A percentile compares a stretch with the other conserved stretches of the same genome.
Conservation (phyloP, 2,329 filamentous ascomycete species). For the Beauveria scarabaeidicola region DNA sequence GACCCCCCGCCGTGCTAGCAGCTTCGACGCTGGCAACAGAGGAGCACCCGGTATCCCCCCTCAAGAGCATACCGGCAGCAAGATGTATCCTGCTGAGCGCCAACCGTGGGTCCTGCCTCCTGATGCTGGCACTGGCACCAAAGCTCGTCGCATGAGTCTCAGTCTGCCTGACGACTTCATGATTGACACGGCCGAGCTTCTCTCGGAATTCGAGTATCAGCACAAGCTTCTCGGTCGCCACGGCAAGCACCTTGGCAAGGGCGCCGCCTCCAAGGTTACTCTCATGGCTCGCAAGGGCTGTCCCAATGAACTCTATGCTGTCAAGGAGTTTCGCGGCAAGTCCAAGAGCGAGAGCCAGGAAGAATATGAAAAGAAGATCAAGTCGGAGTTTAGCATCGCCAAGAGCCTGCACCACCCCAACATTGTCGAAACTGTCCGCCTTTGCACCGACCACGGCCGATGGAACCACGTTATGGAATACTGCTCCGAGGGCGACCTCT, state of each 20-base stretch:
- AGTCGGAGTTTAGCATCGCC: slow-evolving; percentile 81
- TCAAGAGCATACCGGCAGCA: slow-evolving; percentile 19
- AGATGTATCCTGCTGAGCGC: slow-evolving; percentile 29
- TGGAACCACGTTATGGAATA: slow-evolving; percentile 96
- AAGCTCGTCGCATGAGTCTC: slow-evolving; percentile 68
- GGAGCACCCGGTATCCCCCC: slow-evolving; percentile 16
- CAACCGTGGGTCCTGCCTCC: slow-evolving; percentile 54
- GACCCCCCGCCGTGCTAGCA: slow-evolving; percentile 34
- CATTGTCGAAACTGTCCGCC: slow-evolving; percentile 69
- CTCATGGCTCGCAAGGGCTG: slow-evolving; percentile 67
- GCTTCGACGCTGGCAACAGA: slow-evolving; percentile 35
- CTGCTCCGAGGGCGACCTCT: slow-evolving; percentile 75
- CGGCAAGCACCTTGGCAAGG: slow-evolving; percentile 70
- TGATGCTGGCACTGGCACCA: slow-evolving; percentile 63
- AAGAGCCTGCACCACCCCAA: slow-evolving; percentile 82
- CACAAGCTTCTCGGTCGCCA: slow-evolving; percentile 64
- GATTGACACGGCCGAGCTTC: slow-evolving; percentile 61
- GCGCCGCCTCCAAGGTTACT: slow-evolving; percentile 73
- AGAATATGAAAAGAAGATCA: slow-evolving; percentile 83
- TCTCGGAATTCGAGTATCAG: slow-evolving; percentile 60
- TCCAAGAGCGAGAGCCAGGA: slow-evolving; percentile 58
- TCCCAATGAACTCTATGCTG: slow-evolving; percentile 62
- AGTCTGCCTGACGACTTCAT: slow-evolving; percentile 66
- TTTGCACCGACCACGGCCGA: slow-evolving; percentile 65
- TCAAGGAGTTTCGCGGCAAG: slow-evolving; percentile 79